Evolutionary conservation across 176 grass and related monocot species (phyloP).

Genomic region (Phragmites australis): DNA sequence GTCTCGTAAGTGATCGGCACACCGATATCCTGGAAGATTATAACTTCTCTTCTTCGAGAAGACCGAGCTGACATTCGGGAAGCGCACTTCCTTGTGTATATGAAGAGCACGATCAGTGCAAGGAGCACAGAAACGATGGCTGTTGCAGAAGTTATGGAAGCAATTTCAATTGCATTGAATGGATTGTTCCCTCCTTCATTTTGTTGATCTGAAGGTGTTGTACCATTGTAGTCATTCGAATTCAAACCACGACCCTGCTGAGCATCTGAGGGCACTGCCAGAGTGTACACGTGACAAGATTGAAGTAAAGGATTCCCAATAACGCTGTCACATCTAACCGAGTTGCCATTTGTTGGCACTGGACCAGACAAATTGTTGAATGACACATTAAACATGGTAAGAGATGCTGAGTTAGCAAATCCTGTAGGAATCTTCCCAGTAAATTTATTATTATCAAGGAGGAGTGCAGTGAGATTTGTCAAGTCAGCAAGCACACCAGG

Average conservation of each 20-base stretch:
- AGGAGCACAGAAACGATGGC: conserved; percentile 94
- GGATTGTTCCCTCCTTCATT: conserved; percentile 59
- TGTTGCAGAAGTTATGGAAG: conserved; percentile 91
- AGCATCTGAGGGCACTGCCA: conserved; percentile 63
- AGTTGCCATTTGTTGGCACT: conserved; percentile 68
- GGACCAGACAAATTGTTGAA: conserved; percentile 98
- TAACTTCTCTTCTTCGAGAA: conserved; percentile 78
- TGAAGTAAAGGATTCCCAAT: conserved; percentile 91
- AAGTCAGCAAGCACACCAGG: conserved; percentile 65
- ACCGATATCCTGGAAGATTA: conserved; percentile 72
- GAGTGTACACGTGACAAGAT: conserved; percentile 69
- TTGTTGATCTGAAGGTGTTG: conserved; percentile 34
- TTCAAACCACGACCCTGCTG: conserved; percentile 51
- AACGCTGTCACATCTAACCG: conserved; percentile 71
- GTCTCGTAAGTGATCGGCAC: conserved; percentile 78
- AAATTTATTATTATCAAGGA: conserved; percentile 93
- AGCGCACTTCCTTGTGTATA: conserved; percentile 94
- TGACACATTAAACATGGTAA: conserved; percentile 80
- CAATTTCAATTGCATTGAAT: conserved; percentile 91
- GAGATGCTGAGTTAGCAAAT: conserved; percentile 57
- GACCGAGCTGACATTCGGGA: conserved; percentile 51
- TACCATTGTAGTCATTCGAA: conserved; percentile 55
- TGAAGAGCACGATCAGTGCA: conserved; percentile 77
- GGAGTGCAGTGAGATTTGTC: conserved; percentile 66
- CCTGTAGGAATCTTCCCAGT: conserved; percentile 73